A percentile compares a stretch with the other conserved stretches of the same genome.
Evolutionary conservation across 768 basidiomycete genomes (phyloP).

Genomic region (Boletales sp.): DNA sequence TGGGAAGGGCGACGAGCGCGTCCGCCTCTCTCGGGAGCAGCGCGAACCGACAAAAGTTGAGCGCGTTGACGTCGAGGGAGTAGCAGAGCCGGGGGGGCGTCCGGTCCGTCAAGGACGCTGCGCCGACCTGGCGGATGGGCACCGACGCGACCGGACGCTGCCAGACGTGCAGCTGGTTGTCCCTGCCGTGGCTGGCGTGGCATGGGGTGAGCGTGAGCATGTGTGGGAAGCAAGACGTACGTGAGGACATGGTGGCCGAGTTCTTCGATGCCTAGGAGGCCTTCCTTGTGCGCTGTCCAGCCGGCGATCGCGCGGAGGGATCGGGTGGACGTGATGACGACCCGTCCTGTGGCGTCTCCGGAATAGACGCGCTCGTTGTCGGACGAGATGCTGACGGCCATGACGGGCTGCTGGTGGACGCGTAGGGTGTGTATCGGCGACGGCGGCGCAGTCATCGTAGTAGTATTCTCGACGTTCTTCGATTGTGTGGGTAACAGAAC

Average conservation of each 20-base stretch:
- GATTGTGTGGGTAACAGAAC: no score
- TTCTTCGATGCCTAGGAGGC: slow-evolving; percentile 77
- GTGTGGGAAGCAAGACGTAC: slow-evolving; percentile 44
- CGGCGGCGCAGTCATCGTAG: slow-evolving; percentile 36
- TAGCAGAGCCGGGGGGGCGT: slow-evolving; percentile 52
- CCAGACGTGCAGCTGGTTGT: slow-evolving; percentile 85
- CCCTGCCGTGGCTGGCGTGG: slow-evolving; percentile 62
- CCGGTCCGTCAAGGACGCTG: slow-evolving; percentile 50
- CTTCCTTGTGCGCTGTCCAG: slow-evolving; percentile 79
- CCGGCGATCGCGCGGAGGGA: slow-evolving; percentile 67
- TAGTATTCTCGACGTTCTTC: no score
- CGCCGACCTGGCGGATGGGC: slow-evolving; percentile 48
- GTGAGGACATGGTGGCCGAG: slow-evolving; percentile 67
- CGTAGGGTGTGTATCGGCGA: slow-evolving; percentile 75
- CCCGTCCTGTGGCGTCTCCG: slow-evolving; percentile 76
- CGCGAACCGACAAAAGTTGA: slow-evolving; percentile 92
- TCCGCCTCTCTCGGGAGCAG: slow-evolving; percentile 40
- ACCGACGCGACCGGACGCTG: slow-evolving; percentile 45
- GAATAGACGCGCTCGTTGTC: slow-evolving; percentile 84
- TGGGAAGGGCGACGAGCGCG: slow-evolving; percentile 74
- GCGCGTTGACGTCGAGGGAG: slow-evolving; percentile 85
- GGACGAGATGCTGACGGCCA: slow-evolving; percentile 55
- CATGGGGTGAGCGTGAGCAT: no score
- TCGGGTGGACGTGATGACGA: slow-evolving; percentile 72
- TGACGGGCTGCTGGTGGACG: slow-evolving; percentile 62